Evolutionary conservation across 106 monocot species (phyloP), one percentile per base, ranked within the genome.

Genomic region (Acorus calamus): DNA sequence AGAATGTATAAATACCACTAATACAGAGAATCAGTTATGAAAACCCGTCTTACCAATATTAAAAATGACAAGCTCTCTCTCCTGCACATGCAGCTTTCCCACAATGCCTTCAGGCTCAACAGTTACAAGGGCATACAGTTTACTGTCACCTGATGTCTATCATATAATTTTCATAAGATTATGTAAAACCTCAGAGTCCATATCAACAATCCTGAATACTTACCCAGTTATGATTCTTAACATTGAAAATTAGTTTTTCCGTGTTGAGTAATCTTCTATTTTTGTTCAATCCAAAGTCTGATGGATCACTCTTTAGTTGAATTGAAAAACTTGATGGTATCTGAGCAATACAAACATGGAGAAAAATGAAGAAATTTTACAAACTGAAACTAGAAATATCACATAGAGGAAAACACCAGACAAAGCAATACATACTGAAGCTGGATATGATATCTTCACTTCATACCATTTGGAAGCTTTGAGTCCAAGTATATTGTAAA

Each of bases 401-500:
- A 28, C 45, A 42, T 4, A 51, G 69, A 53, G 58, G 63, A 7
- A 73, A 58, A 71, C 28, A 28, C 28, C 28, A 28, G 28, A 28
- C 28, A 1, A 28, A 28, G 28, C 28, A 64, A 53, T 63, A 62
- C 89, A 60, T 86, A 89, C 94, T 68, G 89, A 94, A 58, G 94
- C 83, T 7, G 94, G 94, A 66, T 94, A 89, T 13, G 94, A 89
- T 56, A 94, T 86, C 82, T 86, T 89, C 72, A 94, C 75, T 72
- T 94, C 94, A 64, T 94, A 94, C 82, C 84, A 94, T 7, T 61
- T 8, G 6, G 77, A 79, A 62, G 74, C 63, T 64, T 75, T 80
- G 52, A 89, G 79, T 44, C 89, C 84, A n/a, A 44, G 47, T 7
- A 94, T 9, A 11, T 72, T 60, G 56, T 89, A 94, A 59, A 87